These are phyloP conservation scores for Murraya paniculata DNA, from an alignment of 345 rosid genomes.

Conservation along the genomic window DNA sequence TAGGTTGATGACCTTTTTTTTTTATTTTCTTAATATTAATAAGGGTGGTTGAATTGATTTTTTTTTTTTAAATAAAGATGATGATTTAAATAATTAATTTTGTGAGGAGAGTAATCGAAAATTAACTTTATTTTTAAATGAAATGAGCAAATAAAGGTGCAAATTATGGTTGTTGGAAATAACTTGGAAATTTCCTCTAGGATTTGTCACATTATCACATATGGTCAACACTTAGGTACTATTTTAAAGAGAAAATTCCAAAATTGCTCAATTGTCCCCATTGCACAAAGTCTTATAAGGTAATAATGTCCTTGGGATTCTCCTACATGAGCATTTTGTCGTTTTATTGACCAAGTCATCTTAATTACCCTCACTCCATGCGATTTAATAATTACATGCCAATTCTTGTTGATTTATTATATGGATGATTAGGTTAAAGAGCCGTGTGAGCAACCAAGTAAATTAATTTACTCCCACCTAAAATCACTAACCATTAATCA, in stretches of 20 bases:
- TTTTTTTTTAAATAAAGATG: too few relatives aligned
- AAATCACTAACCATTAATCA: not conserved
- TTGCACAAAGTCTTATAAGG: not conserved
- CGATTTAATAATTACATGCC: not conserved
- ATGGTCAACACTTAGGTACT: too few relatives aligned
- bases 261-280: not conserved
- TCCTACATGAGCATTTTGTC: not conserved
- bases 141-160: not conserved
- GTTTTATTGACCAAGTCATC: not conserved
- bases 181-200: not conserved
- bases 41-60: too few relatives aligned
- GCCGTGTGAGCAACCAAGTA: not conserved
- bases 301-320: not conserved
- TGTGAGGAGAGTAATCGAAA: too few relatives aligned
- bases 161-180: not conserved
- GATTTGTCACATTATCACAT: too few relatives aligned
- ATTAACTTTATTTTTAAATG: too few relatives aligned
- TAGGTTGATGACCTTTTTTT: too few relatives aligned
- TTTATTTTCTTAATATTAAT: too few relatives aligned
- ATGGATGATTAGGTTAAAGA: not conserved
- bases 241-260: not conserved
- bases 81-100: too few relatives aligned
- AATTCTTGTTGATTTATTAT: not conserved
- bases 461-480: not conserved
- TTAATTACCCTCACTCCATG: not conserved